These are phyloP conservation scores for Elsinoe australis DNA, from an alignment of 2,329 filamentous ascomycete species.

Conservation along the genomic window DNA sequence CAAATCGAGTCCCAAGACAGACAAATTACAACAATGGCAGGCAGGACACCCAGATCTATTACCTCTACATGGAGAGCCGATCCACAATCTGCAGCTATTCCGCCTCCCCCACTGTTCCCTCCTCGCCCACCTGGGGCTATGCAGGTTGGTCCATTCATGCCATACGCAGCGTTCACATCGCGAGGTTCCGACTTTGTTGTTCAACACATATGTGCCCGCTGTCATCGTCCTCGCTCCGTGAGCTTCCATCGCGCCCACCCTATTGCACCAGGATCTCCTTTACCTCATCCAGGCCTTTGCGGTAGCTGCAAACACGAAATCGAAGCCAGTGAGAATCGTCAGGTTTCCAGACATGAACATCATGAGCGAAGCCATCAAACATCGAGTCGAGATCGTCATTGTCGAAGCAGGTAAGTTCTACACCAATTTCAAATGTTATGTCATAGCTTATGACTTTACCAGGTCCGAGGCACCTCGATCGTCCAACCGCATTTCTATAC, in stretches of 20 bases:
- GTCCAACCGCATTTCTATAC: conserved; percentile 15
- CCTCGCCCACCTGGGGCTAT: not conserved
- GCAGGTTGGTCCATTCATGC: conserved; percentile 1
- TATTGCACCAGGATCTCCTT: conserved; percentile 27
- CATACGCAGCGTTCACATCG: conserved; percentile 10
- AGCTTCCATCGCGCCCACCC: conserved; percentile 31
- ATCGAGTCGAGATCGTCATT: not conserved
- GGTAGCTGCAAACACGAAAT: conserved; percentile 25
- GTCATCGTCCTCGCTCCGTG: conserved; percentile 28
- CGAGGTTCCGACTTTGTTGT: conserved; percentile 15
- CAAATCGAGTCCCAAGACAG: not conserved
- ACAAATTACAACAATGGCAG: not conserved
- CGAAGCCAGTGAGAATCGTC: not conserved
- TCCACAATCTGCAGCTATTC: not conserved
- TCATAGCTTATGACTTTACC: not conserved
- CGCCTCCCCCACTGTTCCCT: not conserved
- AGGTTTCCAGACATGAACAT: not conserved
- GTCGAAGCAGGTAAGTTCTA: conserved; percentile 5
- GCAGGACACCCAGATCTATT: not conserved
- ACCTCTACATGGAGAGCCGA: conserved; percentile 11
- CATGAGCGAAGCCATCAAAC: not conserved
- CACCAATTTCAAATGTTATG: not conserved
- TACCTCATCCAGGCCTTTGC: conserved; percentile 30
- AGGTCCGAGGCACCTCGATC: conserved; percentile 8
- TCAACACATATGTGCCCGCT: conserved; percentile 31